A percentile compares a stretch with the other conserved stretches of the same genome.
Evolutionary conservation across 192 early-diverging fungal genomes (phyloP).

Genomic region (Coemansia sp.): DNA sequence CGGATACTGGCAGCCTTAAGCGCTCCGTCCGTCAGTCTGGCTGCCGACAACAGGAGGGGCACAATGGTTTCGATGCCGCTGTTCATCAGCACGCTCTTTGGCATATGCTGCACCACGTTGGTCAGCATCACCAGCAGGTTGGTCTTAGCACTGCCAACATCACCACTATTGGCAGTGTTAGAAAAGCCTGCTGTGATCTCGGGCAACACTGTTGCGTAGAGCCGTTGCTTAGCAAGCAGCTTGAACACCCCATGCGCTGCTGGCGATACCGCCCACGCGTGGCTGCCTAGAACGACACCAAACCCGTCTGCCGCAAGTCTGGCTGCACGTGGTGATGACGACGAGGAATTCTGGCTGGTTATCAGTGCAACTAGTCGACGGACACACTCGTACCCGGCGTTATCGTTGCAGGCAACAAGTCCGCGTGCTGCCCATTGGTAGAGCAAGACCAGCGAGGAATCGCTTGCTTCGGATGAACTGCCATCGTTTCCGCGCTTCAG

Average conservation of each 20-base stretch:
- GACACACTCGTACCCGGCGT: conserved; percentile 37
- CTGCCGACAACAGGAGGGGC: conserved; percentile 76
- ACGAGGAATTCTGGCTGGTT: background rate
- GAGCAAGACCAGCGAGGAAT: conserved; percentile 11
- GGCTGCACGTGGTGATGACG: conserved; percentile 4
- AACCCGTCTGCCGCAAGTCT: conserved; percentile 65
- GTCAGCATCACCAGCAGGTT: conserved; percentile 82
- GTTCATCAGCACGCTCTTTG: conserved; percentile 78
- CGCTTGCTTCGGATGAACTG: conserved; percentile 2
- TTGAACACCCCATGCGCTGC: conserved; percentile 51
- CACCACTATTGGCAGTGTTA: background rate
- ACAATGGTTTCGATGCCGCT: conserved; percentile 69
- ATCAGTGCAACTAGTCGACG: conserved; percentile 40
- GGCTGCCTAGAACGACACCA: conserved; percentile 73
- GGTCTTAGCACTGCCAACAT: conserved; percentile 58
- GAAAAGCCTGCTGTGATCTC: conserved; percentile 62
- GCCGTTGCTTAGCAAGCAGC: conserved; percentile 81
- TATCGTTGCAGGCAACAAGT: conserved; percentile 45
- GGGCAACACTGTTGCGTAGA: conserved; percentile 79
- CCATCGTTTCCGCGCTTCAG: background rate
- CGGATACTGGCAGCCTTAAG: conserved; percentile 75
- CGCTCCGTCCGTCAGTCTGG: conserved; percentile 63
- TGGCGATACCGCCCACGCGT: conserved; percentile 69
- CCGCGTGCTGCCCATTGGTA: conserved; percentile 50
- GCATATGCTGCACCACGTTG: conserved; percentile 75